phyloP scores from a whole-genome alignment of 352 stramenopile genomes.

The Pseudoperonospora humuli region DNA sequence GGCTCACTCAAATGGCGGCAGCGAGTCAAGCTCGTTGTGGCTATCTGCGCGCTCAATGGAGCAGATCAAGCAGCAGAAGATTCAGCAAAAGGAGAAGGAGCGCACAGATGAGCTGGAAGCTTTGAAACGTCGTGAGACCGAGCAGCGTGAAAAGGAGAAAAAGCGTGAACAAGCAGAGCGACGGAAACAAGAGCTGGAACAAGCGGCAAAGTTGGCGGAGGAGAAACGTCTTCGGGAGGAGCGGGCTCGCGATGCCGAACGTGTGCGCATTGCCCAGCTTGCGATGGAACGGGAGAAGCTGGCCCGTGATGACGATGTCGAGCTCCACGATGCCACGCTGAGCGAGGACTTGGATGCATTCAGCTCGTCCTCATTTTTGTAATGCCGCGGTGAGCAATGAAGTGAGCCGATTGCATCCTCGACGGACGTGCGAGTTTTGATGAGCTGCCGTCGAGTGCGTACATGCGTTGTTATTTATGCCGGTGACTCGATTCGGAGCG shows the following conservation, averaged over 20 bases:
- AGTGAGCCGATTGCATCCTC: slow-evolving; percentile 15
- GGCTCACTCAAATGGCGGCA: slow-evolving; percentile 52
- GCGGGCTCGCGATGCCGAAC: slow-evolving; percentile 50
- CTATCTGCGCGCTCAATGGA: slow-evolving; percentile 79
- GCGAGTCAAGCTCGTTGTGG: slow-evolving; percentile 73
- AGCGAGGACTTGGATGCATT: slow-evolving; percentile 80
- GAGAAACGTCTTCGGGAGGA: slow-evolving; percentile 56
- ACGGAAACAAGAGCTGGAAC: slow-evolving; percentile 49
- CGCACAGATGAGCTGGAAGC: slow-evolving; percentile 58
- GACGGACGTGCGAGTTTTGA: slow-evolving; percentile 21
- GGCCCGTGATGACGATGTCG: slow-evolving; percentile 46
- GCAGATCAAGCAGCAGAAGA: slow-evolving; percentile 83
- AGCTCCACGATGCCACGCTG: slow-evolving; percentile 64
- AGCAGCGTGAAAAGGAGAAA: slow-evolving; percentile 64
- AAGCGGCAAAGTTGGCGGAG: slow-evolving; percentile 31
- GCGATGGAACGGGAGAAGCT: slow-evolving; percentile 64
- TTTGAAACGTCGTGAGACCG: slow-evolving; percentile 52
- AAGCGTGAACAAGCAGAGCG: slow-evolving; percentile 62
- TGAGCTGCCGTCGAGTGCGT: slow-evolving; percentile 27
- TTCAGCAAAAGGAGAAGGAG: slow-evolving; percentile 78
- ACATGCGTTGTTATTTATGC: slow-evolving; percentile 39
- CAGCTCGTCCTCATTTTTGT: slow-evolving; percentile 86
- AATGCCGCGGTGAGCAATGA: slow-evolving; percentile 19
- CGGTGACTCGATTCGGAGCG: slow-evolving; percentile 12
- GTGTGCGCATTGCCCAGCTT: slow-evolving; percentile 39